Conservation (phyloP, 176 grass and related monocot genomes). For the Bonia amplexicaulis region DNA sequence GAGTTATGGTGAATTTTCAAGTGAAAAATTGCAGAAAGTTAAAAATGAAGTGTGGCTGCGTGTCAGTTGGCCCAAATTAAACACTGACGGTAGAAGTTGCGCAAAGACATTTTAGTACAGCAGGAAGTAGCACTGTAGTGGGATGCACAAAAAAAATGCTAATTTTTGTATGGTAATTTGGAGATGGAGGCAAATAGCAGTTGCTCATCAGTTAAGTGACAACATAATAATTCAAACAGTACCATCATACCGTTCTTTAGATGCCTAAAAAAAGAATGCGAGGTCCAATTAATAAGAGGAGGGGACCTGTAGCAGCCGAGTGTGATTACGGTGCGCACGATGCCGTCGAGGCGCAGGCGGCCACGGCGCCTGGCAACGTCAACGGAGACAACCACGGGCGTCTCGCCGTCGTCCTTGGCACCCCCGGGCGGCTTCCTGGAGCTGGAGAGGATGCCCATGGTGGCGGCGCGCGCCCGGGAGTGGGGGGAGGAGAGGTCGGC, state of each 20-base stretch:
- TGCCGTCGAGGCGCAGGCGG: constrained; percentile 65
- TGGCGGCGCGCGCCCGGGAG: constrained; percentile 43
- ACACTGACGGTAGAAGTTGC: too few relatives aligned
- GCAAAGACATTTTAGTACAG: too few relatives aligned
- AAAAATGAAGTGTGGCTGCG: neutral
- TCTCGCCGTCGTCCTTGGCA: neutral
- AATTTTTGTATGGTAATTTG: neutral
- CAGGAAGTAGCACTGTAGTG: neutral
- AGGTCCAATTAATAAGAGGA: neutral
- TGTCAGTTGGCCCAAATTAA: too few relatives aligned
- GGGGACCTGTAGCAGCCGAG: constrained; percentile 67
- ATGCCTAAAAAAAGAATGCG: too few relatives aligned
- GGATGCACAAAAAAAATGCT: neutral
- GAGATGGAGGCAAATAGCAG: neutral
- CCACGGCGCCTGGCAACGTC: constrained; percentile 62
- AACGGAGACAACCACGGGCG: constrained; percentile 60
- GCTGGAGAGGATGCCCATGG: constrained; percentile 53
- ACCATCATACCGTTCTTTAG: neutral
- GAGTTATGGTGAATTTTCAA: neutral
- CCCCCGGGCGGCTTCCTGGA: neutral
- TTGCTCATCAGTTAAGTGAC: neutral
- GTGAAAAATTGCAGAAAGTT: neutral
- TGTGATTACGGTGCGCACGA: constrained; percentile 70
- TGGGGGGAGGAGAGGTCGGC: constrained; percentile 46
- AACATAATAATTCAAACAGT: neutral